phyloP scores from a whole-genome alignment of 768 basidiomycete genomes.

The Macrocybe gigantea region DNA sequence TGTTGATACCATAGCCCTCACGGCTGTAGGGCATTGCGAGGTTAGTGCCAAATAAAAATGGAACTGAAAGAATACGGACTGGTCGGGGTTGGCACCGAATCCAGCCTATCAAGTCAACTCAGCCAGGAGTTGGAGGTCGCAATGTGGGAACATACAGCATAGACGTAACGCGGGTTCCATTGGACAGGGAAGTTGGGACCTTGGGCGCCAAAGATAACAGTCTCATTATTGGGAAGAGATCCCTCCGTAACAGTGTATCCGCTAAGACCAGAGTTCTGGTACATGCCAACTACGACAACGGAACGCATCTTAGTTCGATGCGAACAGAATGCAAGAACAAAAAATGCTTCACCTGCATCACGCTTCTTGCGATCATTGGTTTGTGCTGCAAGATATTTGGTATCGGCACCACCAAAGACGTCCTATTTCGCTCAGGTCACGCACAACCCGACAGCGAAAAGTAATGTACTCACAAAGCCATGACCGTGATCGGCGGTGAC shows the following conservation, averaged over 20 bases:
- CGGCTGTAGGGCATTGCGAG: conserved; percentile 16
- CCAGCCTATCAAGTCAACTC: conserved; percentile 20
- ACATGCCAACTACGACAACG: conserved; percentile 26
- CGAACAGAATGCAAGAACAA: background rate
- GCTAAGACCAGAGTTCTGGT: conserved; percentile 31
- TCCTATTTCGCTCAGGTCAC: conserved; percentile 19
- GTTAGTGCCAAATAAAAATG: background rate
- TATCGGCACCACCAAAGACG: conserved; percentile 25
- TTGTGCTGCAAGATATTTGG: conserved; percentile 17
- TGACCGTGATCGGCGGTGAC: conserved; percentile 43
- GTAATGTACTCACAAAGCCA: conserved; percentile 28
- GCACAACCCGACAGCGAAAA: background rate
- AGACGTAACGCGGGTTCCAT: conserved; percentile 37
- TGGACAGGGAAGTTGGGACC: conserved; percentile 40
- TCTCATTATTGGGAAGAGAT: conserved; percentile 30
- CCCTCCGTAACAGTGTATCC: conserved; percentile 34
- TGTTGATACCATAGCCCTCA: conserved; percentile 28
- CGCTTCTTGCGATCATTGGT: conserved; percentile 17
- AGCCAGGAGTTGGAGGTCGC: background rate
- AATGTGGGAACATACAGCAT: conserved; percentile 20
- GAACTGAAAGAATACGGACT: conserved; percentile 17
- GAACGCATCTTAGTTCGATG: background rate
- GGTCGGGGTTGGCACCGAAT: conserved; percentile 37
- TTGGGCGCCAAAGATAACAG: conserved; percentile 30
- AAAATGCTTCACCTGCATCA: conserved; percentile 8